Base-by-base conservation (phyloP, 345 rosid species). In the Eucalyptus marginata region DNA sequence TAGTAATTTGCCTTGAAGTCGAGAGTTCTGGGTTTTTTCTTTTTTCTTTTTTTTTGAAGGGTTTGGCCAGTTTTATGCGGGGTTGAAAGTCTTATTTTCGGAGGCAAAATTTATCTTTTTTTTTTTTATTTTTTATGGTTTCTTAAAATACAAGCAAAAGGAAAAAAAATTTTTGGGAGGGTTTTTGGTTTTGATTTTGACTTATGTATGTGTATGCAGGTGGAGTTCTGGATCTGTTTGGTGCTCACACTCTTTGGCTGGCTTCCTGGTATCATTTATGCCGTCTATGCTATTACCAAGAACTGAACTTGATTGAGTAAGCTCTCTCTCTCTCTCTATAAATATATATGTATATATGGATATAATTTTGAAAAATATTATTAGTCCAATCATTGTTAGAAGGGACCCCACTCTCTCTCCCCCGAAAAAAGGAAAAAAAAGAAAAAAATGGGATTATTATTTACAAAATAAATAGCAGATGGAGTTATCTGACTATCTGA, bases 211-310 rank as follows among this genome's bases (percentile, higher is more conserved):
- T 31, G 17, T 83, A 4, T 52, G 49, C 91, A 97, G 98, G 93
- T 86, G 62, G 97, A 96, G 93, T 97, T 97, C 90, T 97, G 99
- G 99, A 97, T 97, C 94, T 97, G 98, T 92, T 90, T 95, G 93
- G 8, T 96, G 8, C 91, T 97, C 59, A 95, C 98, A 15, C 24
- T 96, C 16, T 89, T 96, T 5, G 98, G 99, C 2, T 97, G 94
- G 89, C 76, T 97, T 84, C 99, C 99, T 88, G 99, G 99, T n/a
- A 96, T 96, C 88, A 89, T 96, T 9, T 97, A 96, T 81, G 98
- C 99, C 12, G 68, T 96, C 88, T 97, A 95, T 89, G 93, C 91
- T 89, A 91, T 97, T 90, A 97, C 98, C 92, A 96, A 96, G 91
- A 79, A 87, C 4, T 15, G 50, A 40, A 44, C 9, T 18, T 83